A percentile compares a stretch with the other conserved stretches of the same genome.
These are phyloP conservation scores for Dacryopinax primogenitus DNA, from an alignment of 768 basidiomycete genomes.

Conservation along the genomic window DNA sequence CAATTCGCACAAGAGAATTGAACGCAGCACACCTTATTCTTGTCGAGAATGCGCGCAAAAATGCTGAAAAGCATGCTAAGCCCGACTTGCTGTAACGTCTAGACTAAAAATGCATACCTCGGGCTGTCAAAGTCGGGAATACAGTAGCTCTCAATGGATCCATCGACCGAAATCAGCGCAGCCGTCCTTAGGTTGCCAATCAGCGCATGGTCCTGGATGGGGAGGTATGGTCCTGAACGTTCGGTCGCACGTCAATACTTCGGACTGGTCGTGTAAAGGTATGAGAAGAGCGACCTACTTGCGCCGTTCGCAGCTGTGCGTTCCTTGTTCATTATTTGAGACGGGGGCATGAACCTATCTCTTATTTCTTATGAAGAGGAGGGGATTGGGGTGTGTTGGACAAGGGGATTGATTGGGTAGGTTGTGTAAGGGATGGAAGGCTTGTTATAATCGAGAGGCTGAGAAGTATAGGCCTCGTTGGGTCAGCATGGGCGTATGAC, in stretches of 20 bases:
- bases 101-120: conserved; percentile 30
- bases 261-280: background rate
- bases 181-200: conserved; percentile 78
- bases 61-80: conserved; percentile 26
- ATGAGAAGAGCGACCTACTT: background rate
- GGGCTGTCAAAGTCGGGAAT: conserved; percentile 90
- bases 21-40: conserved; percentile 41
- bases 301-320: background rate
- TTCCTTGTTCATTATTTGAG: background rate
- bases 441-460: background rate
- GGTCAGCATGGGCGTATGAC: too few relatives aligned
- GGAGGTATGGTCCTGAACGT: conserved; percentile 44
- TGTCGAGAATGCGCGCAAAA: conserved; percentile 81
- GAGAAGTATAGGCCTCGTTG: too few relatives aligned
- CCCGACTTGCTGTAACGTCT: background rate
- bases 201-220: conserved; percentile 68
- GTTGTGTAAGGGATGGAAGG: too few relatives aligned
- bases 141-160: conserved; percentile 67
- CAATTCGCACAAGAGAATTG: background rate
- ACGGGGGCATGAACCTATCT: too few relatives aligned
- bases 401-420: too few relatives aligned
- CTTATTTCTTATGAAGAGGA: too few relatives aligned
- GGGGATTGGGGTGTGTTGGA: too few relatives aligned
- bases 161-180: conserved; percentile 49
- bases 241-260: conserved; percentile 12